Conservation (phyloP, 306 rosid genomes). For the Inga leiocalycina region DNA sequence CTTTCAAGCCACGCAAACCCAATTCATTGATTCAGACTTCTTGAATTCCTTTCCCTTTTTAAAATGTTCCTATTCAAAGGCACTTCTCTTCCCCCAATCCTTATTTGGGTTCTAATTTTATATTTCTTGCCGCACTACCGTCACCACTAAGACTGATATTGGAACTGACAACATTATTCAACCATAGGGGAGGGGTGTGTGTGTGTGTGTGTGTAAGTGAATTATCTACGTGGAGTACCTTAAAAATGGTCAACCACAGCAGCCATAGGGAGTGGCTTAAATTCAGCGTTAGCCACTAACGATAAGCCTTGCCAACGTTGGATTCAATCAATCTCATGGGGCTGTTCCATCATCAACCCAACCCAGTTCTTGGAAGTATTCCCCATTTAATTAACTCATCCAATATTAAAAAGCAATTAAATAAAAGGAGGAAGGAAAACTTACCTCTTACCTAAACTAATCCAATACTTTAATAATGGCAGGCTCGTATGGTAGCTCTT, state of each 20-base stretch:
- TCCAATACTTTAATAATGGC: neutral
- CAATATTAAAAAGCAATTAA: neutral
- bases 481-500: neutral
- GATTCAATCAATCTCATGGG: constrained; percentile 26
- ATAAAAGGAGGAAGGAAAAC: neutral
- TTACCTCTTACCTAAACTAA: too few species aligned
- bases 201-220: neutral
- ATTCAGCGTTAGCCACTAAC: constrained; percentile 14
- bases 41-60: neutral
- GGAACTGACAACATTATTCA: too few species aligned
- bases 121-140: neutral
- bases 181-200: neutral
- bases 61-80: neutral
- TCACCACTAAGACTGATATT: neutral
- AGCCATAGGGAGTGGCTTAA: neutral
- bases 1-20: constrained; percentile 39
- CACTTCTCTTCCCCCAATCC: neutral
- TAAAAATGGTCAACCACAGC: constrained; percentile 29
- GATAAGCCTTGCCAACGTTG: constrained; percentile 18
- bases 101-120: neutral
- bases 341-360: neutral
- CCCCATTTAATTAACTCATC: neutral
- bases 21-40: neutral
- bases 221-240: constrained; percentile 23
- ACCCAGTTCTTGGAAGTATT: neutral